Evolutionary conservation across 345 rosid genomes (phyloP).

Genomic region (Anastatica hierochuntica): DNA sequence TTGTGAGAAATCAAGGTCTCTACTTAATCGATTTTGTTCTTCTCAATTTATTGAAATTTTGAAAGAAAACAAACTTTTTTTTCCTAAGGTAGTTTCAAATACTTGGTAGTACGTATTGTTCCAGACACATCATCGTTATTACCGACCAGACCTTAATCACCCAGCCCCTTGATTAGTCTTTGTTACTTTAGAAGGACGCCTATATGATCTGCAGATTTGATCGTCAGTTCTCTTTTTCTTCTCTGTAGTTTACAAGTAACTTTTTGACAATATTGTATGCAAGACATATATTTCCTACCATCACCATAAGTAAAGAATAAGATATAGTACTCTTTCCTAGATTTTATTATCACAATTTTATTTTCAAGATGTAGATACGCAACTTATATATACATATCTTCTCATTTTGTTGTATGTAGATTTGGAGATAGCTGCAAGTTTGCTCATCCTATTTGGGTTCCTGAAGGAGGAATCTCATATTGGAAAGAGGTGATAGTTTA

Average conservation of each 20-base stretch:
- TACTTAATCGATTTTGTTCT: no score
- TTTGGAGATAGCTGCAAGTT: slow-evolving; percentile 98
- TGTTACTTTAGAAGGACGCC: slow-evolving; percentile 10
- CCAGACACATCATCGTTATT: no score
- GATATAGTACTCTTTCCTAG: slow-evolving; percentile 17
- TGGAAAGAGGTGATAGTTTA: slow-evolving; percentile 99
- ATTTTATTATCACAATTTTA: slow-evolving; percentile 15
- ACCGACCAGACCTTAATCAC: no score
- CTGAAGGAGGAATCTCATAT: slow-evolving; percentile 99
- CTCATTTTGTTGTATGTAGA: slow-evolving; percentile 57
- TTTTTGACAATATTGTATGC: background rate
- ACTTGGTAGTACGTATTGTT: no score
- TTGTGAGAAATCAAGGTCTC: no score
- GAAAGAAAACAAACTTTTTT: no score
- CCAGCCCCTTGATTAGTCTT: slow-evolving; percentile 5
- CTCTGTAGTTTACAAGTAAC: background rate
- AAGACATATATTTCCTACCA: slow-evolving; percentile 9
- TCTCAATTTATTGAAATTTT: no score
- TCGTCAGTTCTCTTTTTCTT: background rate
- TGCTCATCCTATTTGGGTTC: slow-evolving; percentile 99
- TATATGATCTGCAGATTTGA: no score
- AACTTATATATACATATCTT: slow-evolving; percentile 40
- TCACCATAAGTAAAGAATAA: background rate
- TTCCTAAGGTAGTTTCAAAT: no score
- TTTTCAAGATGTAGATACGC: slow-evolving; percentile 34